Conservation (phyloP, 768 basidiomycete species). For the Porphyrellus cyaneotinctus region DNA sequence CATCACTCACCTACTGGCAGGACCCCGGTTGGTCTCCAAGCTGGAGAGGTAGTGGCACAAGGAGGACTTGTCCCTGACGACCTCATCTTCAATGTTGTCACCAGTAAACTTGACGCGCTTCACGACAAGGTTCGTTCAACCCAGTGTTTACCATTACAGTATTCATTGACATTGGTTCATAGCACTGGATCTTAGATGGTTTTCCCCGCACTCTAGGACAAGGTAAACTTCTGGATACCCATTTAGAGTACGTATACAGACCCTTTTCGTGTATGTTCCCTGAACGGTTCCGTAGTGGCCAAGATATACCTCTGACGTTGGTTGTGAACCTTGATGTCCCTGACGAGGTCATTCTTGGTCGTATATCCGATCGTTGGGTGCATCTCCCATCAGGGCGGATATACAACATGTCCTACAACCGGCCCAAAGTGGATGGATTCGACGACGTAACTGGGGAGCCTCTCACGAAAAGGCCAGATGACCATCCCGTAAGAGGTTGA, state of each 20-base stretch:
- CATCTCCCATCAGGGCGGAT: conserved; percentile 85
- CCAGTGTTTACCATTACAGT: background rate
- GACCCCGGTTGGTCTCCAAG: conserved; percentile 68
- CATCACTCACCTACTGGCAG: conserved; percentile 29
- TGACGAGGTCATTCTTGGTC: conserved; percentile 76
- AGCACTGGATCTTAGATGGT: conserved; percentile 93
- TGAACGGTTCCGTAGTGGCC: conserved; percentile 40
- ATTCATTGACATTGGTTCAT: background rate
- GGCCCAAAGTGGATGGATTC: conserved; percentile 68
- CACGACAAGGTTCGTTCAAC: conserved; percentile 54
- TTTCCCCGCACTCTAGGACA: conserved; percentile 90
- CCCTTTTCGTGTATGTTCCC: background rate
- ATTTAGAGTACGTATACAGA: conserved; percentile 53
- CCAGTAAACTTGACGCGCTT: conserved; percentile 62
- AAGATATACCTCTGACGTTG: conserved; percentile 65
- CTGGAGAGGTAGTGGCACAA: conserved; percentile 72
- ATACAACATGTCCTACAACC: conserved; percentile 88
- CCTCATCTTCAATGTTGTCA: conserved; percentile 72
- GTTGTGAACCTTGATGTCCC: conserved; percentile 87
- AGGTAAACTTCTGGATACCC: conserved; percentile 70
- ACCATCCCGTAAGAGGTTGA: conserved; percentile 70
- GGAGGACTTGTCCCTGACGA: conserved; percentile 79
- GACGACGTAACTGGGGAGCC: conserved; percentile 89
- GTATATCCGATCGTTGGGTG: conserved; percentile 89
- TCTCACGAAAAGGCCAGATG: conserved; percentile 84